A percentile compares a stretch with the other conserved stretches of the same genome.
These are phyloP conservation scores for Xylariaceae sp. DNA, from an alignment of 2,329 filamentous ascomycete genomes.

Conservation along the genomic window DNA sequence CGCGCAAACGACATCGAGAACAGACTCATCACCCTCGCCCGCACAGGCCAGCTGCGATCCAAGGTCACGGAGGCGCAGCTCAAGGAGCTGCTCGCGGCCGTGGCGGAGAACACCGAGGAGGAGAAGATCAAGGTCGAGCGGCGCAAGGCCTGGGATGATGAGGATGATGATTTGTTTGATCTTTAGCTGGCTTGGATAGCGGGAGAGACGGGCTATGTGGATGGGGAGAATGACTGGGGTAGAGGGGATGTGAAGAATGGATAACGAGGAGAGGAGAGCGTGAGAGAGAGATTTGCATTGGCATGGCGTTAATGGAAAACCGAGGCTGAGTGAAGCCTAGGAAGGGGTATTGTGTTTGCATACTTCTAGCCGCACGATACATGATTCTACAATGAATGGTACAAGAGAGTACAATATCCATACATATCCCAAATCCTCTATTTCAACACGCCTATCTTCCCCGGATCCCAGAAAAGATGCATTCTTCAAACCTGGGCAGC, in stretches of 20 bases:
- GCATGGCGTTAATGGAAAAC: slow-evolving; percentile 24
- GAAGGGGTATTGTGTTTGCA: slow-evolving; percentile 3
- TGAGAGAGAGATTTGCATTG: slow-evolving; percentile 7
- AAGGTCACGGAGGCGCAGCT: slow-evolving; percentile 93
- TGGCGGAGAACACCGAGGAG: slow-evolving; percentile 75
- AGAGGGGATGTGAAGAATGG: too few relatives aligned
- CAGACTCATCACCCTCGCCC: slow-evolving; percentile 85
- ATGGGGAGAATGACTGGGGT: neutral
- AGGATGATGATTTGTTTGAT: slow-evolving; percentile 74
- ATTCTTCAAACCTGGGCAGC: neutral
- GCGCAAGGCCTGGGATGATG: slow-evolving; percentile 81
- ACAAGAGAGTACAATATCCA: slow-evolving; percentile 11
- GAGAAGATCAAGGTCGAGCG: slow-evolving; percentile 85
- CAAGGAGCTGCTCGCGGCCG: slow-evolving; percentile 83
- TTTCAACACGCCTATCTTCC: neutral
- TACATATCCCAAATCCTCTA: neutral
- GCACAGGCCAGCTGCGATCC: slow-evolving; percentile 77
- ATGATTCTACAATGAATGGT: slow-evolving; percentile 10
- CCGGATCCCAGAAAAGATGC: too few relatives aligned
- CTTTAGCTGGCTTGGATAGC: slow-evolving; percentile 40
- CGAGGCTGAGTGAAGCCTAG: too few relatives aligned
- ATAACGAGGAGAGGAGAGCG: neutral
- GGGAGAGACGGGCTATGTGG: too few relatives aligned
- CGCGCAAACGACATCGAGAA: slow-evolving; percentile 90
- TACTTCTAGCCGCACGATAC: slow-evolving; percentile 3